These are phyloP conservation scores for Sutorius australiensis DNA, from an alignment of 768 basidiomycete genomes.

Conservation along the genomic window DNA sequence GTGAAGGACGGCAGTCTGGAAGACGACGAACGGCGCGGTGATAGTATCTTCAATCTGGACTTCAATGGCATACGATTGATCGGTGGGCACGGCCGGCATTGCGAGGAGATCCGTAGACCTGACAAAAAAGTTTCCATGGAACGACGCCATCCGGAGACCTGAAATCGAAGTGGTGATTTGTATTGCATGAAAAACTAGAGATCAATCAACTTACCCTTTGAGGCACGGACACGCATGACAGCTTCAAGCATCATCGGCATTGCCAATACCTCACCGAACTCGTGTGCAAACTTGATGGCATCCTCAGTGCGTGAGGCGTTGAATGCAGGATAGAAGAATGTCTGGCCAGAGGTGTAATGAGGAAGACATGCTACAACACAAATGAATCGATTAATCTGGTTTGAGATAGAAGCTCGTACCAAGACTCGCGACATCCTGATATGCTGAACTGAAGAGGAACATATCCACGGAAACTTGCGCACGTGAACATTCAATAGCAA, in stretches of 20 bases:
- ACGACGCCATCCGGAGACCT: slow-evolving; percentile 93
- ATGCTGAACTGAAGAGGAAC: slow-evolving; percentile 93
- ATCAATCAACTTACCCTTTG: slow-evolving; percentile 60
- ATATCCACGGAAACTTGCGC: slow-evolving; percentile 98
- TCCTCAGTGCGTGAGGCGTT: slow-evolving; percentile 93
- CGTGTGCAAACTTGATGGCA: slow-evolving; percentile 96
- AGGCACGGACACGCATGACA: slow-evolving; percentile 97
- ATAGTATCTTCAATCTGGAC: slow-evolving; percentile 94
- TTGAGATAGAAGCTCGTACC: slow-evolving; percentile 40
- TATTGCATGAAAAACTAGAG: neutral
- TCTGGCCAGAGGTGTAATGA: slow-evolving; percentile 96
- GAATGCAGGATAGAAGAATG: slow-evolving; percentile 98
- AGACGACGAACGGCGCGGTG: slow-evolving; percentile 84
- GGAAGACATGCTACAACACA: slow-evolving; percentile 71
- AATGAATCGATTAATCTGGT: neutral
- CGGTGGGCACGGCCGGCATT: slow-evolving; percentile 94
- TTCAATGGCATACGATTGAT: slow-evolving; percentile 95
- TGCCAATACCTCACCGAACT: slow-evolving; percentile 89
- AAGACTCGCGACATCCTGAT: slow-evolving; percentile 93
- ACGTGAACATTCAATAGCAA: slow-evolving; percentile 97
- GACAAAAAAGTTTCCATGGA: slow-evolving; percentile 99
- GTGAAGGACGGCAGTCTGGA: slow-evolving; percentile 93
- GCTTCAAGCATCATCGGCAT: slow-evolving; percentile 96
- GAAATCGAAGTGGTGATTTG: neutral
- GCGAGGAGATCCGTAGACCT: slow-evolving; percentile 95